These are phyloP conservation scores for Brettanomyces anomalus DNA, from an alignment of 805 yeast species.

Conservation along the genomic window DNA sequence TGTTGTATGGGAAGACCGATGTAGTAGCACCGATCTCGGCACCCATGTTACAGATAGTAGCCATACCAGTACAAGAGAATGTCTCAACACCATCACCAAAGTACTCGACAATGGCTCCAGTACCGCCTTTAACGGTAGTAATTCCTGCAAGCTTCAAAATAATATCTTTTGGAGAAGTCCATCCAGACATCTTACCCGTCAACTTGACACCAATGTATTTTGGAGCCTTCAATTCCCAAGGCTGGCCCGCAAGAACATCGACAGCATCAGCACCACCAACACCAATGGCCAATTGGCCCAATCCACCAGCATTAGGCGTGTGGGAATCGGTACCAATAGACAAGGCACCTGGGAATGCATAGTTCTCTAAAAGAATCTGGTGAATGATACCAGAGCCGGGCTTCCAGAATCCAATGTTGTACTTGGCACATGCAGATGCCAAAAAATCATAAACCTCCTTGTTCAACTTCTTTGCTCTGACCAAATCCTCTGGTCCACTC, in stretches of 20 bases:
- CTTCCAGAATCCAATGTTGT: slow-evolving; percentile 98
- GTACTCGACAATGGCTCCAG: slow-evolving; percentile 93
- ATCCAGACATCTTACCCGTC: slow-evolving; percentile 81
- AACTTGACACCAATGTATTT: slow-evolving; percentile 88
- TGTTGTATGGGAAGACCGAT: slow-evolving; percentile 86
- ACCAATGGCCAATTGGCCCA: slow-evolving; percentile 98
- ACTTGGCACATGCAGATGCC: slow-evolving; percentile 85
- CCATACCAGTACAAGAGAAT: slow-evolving; percentile 97
- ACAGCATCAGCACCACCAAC: slow-evolving; percentile 99
- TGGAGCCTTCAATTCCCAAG: slow-evolving; percentile 99
- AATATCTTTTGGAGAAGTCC: slow-evolving; percentile 97
- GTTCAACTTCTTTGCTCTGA: slow-evolving; percentile 73
- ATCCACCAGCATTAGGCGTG: slow-evolving; percentile 98
- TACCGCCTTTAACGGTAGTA: slow-evolving; percentile 95
- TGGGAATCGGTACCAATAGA: slow-evolving; percentile 98
- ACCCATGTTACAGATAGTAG: slow-evolving; percentile 99
- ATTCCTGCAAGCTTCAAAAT: slow-evolving; percentile 88
- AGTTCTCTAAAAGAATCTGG: slow-evolving; percentile 95
- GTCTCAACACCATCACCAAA: slow-evolving; percentile 90
- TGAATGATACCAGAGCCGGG: slow-evolving; percentile 99
- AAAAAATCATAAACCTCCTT: slow-evolving; percentile 94
- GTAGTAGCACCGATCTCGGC: slow-evolving; percentile 99
- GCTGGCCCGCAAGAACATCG: slow-evolving; percentile 92
- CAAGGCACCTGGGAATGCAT: slow-evolving; percentile 93
- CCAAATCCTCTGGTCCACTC: slow-evolving; percentile 81